These are phyloP conservation scores for Taiozyma sp. DNA, from an alignment of 1,139 yeast species.

Conservation along the genomic window DNA sequence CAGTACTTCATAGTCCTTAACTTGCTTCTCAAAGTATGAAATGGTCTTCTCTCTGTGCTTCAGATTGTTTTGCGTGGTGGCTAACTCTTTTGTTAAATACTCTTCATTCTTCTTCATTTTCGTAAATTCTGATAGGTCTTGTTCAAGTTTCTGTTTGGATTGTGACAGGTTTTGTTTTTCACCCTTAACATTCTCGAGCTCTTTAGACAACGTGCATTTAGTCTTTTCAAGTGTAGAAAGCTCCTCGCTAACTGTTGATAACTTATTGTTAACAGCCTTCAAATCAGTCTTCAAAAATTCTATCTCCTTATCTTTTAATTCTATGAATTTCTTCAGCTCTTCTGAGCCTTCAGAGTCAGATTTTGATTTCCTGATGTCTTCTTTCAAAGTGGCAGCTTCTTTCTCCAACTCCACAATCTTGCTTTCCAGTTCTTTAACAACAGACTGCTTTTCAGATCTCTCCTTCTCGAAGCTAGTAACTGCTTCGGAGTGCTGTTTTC, in stretches of 20 bases:
- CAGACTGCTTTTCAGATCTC: conserved; percentile 8
- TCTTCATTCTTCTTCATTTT: conserved; percentile 27
- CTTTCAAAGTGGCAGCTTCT: background rate
- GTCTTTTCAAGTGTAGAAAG: conserved; percentile 19
- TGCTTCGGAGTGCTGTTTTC: conserved; percentile 31
- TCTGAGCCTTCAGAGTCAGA: background rate
- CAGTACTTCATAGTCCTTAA: conserved; percentile 30
- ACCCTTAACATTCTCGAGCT: conserved; percentile 34
- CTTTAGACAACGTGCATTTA: conserved; percentile 25
- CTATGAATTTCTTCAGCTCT: background rate
- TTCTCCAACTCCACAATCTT: background rate
- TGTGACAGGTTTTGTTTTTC: conserved; percentile 32
- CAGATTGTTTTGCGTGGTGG: conserved; percentile 21
- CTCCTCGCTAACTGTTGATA: conserved; percentile 7
- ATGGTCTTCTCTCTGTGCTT: conserved; percentile 47
- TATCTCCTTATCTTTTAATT: background rate
- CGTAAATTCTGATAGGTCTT: conserved; percentile 30
- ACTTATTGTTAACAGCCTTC: background rate
- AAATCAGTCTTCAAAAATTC: conserved; percentile 5
- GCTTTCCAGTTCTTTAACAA: background rate
- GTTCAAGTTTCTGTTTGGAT: conserved; percentile 22
- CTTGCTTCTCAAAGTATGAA: conserved; percentile 39
- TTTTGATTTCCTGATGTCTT: conserved; percentile 10
- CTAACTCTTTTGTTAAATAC: conserved; percentile 21
- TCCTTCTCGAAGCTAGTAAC: conserved; percentile 30